Percentiles rank a stretch among this genome's conserved stretches.
Evolutionary conservation across 2,329 filamentous ascomycete species (phyloP).

Genomic region (Penicillium sp.): DNA sequence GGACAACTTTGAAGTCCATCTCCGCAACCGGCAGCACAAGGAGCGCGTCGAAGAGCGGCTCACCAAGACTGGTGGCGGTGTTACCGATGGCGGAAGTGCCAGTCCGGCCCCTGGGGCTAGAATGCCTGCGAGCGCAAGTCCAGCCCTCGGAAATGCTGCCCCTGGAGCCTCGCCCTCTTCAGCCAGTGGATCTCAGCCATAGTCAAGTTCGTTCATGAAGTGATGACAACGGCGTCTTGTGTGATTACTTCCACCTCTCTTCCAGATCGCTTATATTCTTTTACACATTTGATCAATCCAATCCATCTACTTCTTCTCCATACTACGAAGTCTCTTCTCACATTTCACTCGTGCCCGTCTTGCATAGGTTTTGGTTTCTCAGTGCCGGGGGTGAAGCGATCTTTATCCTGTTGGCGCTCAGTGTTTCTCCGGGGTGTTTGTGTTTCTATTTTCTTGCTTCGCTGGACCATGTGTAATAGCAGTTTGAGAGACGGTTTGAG

Average conservation of each 20-base stretch:
- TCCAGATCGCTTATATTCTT: constrained; percentile 17
- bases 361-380: constrained; percentile 18
- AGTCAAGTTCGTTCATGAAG: constrained; percentile 17
- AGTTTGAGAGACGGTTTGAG: background rate
- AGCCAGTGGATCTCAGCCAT: constrained; percentile 13
- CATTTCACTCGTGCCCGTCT: constrained; percentile 9
- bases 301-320: constrained; percentile 1
- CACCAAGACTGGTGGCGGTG: constrained; percentile 24
- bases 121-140: constrained; percentile 15
- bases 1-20: constrained; percentile 87
- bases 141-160: constrained; percentile 10
- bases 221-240: constrained; percentile 18
- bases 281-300: constrained; percentile 10
- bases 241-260: constrained; percentile 10
- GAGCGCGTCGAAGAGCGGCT: constrained; percentile 62
- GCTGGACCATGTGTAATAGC: constrained; percentile 5
- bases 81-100: constrained; percentile 11
- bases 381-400: constrained; percentile 14
- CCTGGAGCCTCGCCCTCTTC: constrained; percentile 10
- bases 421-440: constrained; percentile 7
- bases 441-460: background rate
- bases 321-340: constrained; percentile 1
- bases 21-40: constrained; percentile 79
- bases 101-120: constrained; percentile 14
- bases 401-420: constrained; percentile 3